These are phyloP conservation scores for Pseudogymnoascus sp. DNA, from an alignment of 2,329 filamentous ascomycete species.

Conservation along the genomic window DNA sequence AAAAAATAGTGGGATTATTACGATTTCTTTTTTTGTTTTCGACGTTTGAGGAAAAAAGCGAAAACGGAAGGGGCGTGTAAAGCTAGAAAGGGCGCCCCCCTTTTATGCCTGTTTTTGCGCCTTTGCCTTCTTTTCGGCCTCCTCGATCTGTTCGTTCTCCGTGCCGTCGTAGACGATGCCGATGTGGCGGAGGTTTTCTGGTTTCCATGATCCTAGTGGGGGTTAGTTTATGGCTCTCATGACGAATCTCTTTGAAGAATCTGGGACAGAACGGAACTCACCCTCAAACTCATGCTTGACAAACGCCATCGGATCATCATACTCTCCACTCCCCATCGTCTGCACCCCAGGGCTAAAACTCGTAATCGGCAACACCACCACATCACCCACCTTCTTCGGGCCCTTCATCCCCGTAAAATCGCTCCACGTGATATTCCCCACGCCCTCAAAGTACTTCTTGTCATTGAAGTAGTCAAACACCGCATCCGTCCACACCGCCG, in stretches of 20 bases:
- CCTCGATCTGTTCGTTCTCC: conserved; percentile 3
- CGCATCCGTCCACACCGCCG: conserved; percentile 86
- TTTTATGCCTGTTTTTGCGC: not conserved
- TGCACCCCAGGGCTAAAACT: conserved; percentile 92
- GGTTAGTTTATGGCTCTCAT: not conserved
- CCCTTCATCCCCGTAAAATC: conserved; percentile 83
- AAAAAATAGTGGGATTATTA: not conserved
- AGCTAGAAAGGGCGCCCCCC: not conserved
- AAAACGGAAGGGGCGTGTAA: not conserved
- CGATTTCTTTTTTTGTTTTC: not conserved
- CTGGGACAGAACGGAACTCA: conserved; percentile 35
- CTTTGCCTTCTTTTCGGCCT: not conserved
- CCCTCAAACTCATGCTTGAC: conserved; percentile 96
- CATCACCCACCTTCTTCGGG: conserved; percentile 84
- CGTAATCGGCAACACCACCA: conserved; percentile 88
- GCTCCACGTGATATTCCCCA: conserved; percentile 69
- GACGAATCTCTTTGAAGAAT: not conserved
- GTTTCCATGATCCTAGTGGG: conserved; percentile 64
- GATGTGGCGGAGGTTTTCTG: conserved; percentile 62
- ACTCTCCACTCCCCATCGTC: conserved; percentile 84
- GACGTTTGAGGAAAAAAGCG: not conserved
- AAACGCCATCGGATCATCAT: conserved; percentile 91
- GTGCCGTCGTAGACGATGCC: conserved; percentile 34
- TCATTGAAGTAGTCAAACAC: conserved; percentile 95
- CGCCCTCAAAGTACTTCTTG: conserved; percentile 69